Base-by-base conservation (phyloP, 2,329 filamentous ascomycete species). In the Neonectria sp. region DNA sequence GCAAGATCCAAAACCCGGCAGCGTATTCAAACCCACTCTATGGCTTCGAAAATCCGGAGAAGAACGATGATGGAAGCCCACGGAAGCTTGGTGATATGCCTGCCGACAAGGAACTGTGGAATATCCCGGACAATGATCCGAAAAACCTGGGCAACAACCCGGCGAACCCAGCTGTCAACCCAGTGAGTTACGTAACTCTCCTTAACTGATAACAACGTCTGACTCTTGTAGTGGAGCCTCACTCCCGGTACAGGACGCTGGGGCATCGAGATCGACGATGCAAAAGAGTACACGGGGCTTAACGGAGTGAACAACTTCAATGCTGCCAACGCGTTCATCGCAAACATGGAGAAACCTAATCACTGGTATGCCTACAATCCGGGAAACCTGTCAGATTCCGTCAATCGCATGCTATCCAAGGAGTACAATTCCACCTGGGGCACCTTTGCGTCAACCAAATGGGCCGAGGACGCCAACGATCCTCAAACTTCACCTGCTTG, bases 401-500 rank as follows among this genome's bases (percentile, higher is more conserved):
- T 75, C 35, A 75, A 75, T 40, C 67, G 68, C 12, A 66, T 77
- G 29, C 71, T 77, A 25, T 70, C 71, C 4, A 68, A 70, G 2
- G 68, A 73, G 24, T 71, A 76, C n/a, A 65, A 72, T 49, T 71
- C 72, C 40, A 73, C 77, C 40, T 70, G 75, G 68, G 72, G 60
- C n/a, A 43, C 25, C 4, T 72, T 61, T 49, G 33, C 60, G 11
- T 62, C 35, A 4, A 67, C 49, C 4, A 69, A 56, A 33, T 67
- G 64, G 64, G 25, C 3, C 4, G 24, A 25, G 0, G 64, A 63
- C 12, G 46, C 25, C 25, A 13, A 27, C 40, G 15, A 55, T 21
- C 21, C 21, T 21, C 21, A 21, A 21, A 21, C 21, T 13, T 35
- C 33, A 60, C 45, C 6, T 65, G 70, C 15, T 35, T 72, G 69